Evolutionary conservation across 768 basidiomycete genomes (phyloP), one percentile per base, ranked within the genome.

Genomic region (Tylopilus sp.): DNA sequence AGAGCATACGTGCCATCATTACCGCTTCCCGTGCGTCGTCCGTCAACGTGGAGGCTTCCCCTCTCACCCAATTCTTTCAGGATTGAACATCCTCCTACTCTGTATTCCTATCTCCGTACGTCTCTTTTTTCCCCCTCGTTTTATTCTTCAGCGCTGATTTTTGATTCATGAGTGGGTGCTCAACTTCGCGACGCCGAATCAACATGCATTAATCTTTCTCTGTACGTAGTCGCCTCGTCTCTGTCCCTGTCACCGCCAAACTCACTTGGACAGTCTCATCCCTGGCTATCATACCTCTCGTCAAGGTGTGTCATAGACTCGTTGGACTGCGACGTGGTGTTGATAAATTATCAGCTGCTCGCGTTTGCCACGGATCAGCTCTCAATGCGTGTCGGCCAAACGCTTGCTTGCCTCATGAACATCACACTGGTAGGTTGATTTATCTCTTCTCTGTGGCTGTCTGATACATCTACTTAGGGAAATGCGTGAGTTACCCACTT

Each of bases 321-420:
- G 28, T 28, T 1, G 25, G n/a, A n/a, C 45, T 30, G 6, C 29
- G 19, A 7, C 34, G 7, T 25, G 8, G 29, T 54, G 13, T 58
- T 56, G n/a, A 62, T 28, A 10, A 17, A 21, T 34, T 41, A 29
- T 2, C 52, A 89, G 86, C 70, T 92, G 6, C 76, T 93, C 3
- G 86, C 85, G 1, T 92, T 92, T 63, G 89, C 89, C 1, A 94
- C 92, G 0, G 92, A 94, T 54, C 89, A 94, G 57, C 59, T 94
- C 17, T 88, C 92, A 3, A 63, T 91, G 50, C 83, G 90, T 28
- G 84, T 92, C 2, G 92, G 91, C 1, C 86, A 89, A 67, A 90
- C 90, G 2, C 71, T 92, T 12, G 89, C 90, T 3, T 92, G 91
- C 34, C 77, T 94, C 3, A 66, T 94, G 50, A 94, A 93, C 70